Evolutionary conservation across 306 rosid species (phyloP).

Genomic region (Begonia loranthoides): DNA sequence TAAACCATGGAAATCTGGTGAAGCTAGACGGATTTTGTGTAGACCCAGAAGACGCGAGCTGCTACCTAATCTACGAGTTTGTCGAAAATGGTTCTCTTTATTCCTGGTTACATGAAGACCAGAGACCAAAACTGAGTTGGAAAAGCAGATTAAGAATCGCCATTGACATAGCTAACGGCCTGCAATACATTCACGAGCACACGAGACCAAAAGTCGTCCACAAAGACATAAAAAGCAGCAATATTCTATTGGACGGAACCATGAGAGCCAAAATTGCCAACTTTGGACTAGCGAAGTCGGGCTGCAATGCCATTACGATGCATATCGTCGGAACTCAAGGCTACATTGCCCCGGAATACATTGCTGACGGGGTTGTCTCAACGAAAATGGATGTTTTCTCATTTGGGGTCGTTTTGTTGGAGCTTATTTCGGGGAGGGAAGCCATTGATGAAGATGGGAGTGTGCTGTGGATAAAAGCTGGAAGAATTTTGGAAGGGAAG

Average conservation of each 20-base stretch:
- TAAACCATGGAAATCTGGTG: slow-evolving; percentile 93
- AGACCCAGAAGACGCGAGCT: slow-evolving; percentile 49
- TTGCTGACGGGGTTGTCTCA: slow-evolving; percentile 70
- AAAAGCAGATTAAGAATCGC: slow-evolving; percentile 54
- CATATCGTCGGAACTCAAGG: slow-evolving; percentile 97
- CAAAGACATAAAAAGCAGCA: slow-evolving; percentile 89
- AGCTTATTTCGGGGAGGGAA: slow-evolving; percentile 57
- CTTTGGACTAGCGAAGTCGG: slow-evolving; percentile 77
- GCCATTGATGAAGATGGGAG: slow-evolving; percentile 49
- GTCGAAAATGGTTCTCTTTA: slow-evolving; percentile 75
- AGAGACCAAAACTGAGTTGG: slow-evolving; percentile 38
- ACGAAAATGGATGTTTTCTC: slow-evolving; percentile 86
- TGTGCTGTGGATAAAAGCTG: slow-evolving; percentile 34
- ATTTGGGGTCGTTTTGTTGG: slow-evolving; percentile 78
- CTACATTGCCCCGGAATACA: slow-evolving; percentile 82
- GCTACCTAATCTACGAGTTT: slow-evolving; percentile 73
- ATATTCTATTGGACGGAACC: slow-evolving; percentile 67
- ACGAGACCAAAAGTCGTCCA: slow-evolving; percentile 87
- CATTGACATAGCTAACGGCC: slow-evolving; percentile 78
- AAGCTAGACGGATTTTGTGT: slow-evolving; percentile 90
- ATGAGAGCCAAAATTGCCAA: slow-evolving; percentile 93
- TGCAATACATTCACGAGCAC: slow-evolving; percentile 91
- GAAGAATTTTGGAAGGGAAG: slow-evolving; percentile 30
- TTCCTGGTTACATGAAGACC: slow-evolving; percentile 53
- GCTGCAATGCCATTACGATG: slow-evolving; percentile 89